Evolutionary conservation across 495 filamentous ascomycete species (phyloP), one percentile per base, ranked within the genome.

Genomic region (Aspergillus baeticus): DNA sequence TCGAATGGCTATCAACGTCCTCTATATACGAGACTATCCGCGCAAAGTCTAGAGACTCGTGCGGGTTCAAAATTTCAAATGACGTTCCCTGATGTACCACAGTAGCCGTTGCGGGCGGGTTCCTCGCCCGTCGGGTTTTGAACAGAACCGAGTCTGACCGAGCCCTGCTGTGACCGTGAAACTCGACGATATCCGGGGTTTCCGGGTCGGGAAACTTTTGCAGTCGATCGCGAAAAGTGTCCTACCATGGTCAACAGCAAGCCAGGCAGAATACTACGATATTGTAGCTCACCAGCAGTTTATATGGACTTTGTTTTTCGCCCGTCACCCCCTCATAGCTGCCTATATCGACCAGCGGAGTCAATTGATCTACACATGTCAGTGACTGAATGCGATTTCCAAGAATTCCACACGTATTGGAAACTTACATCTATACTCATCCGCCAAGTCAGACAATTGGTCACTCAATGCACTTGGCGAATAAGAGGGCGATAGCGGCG

Each of bases 31-130:
- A 76, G 23, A 75, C 71, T 34, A 77, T 75, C 11, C 72, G 67
- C 4, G 72, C 63, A 11, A 73, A 56, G 51, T 72, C 65, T 13
- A 76, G 58, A 7, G 75, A 78, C 49, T 70, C 69, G 48, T 70
- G 72, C 21, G 76, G 76, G 31, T 78, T 78, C 15, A 78, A 42
- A 29, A 78, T 78, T 41, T 78, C 74, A 46, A 78, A 78, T 20
- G 66, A 68, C n/a, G 74, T 62, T 13, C 76, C 76, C 22, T 74
- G 65, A 56, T 74, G 69, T 23, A 69, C 65, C 55, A 78, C 54
- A 55, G 71, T 77, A 37, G 69, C 55, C 11, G 62, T 63, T 45
- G 51, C 43, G 11, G 36, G 34, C 11, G 54, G 35, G 34, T 38
- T 57, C 47, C 37, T 54, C 26, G 26, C 35, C 21, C 45, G 45